Evolutionary conservation across 1,139 yeast species (phyloP), one percentile per base, ranked within the genome.

Genomic region (Diutina ranongensis): DNA sequence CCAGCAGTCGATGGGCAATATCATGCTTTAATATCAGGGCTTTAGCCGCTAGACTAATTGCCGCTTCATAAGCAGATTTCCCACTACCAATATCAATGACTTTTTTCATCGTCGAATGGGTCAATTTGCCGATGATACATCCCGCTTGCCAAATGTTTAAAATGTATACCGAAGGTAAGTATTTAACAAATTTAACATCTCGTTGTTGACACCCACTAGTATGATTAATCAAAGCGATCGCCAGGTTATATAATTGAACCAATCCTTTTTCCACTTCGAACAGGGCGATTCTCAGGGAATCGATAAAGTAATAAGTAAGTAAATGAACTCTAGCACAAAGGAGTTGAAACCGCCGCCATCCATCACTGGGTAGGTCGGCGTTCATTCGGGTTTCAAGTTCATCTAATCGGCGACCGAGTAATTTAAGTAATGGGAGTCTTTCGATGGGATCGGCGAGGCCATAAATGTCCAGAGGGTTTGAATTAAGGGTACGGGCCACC

Each of bases 1-100:
- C 97, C 47, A 95, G 82, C 0, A 95, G 85, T 52, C 97, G 74
- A 61, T 84, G 86, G 1, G 97, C 88, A 72, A 92, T 81, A 58
- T 92, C 98, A 60, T 89, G 94, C 56, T 86, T 86, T 54, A 87
- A 68, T 40, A 89, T 83, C 0, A 96, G 86, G 0, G 96, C 95
- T 50, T 78, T 77, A 46, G 80, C 76, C 1, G 92, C 80, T 44
- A 85, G 64, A 21, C 75, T 72, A 13, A 86, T 79, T 1, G 95
- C 94, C 20, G 71, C 68, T 51, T 77, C 76, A 56, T 84, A 92
- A 33, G 82, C 72, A 48, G 74, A 77, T 57, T 78, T 80, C 8
- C 97, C 97, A 0, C 80, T 70, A 1, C 76, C 78, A 35, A 78
- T 64, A 59, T 89, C 96, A 20, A 92, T 62, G 10, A 78, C 72